Base-by-base conservation (phyloP, 2,329 filamentous ascomycete species). In the Botrytis porri region DNA sequence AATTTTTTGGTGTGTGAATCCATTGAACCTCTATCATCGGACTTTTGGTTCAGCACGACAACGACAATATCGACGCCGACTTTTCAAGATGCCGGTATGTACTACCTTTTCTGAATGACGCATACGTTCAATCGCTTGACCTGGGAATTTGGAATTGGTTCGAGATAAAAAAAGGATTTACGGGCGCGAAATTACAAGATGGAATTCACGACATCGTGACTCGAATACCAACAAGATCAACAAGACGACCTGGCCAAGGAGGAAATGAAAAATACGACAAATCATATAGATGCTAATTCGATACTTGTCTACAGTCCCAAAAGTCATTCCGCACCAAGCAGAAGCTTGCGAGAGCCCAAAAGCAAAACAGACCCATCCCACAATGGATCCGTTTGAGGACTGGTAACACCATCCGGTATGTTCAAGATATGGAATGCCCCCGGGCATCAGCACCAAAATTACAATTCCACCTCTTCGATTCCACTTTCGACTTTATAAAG, bases 291-390 rank as follows among this genome's bases (percentile, higher is more conserved):
- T 70, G 60, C 73, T 76, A 67, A 72, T 45, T 59, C 48, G 29
- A 45, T 69, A 41, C 45, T 18, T n/a, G 25, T 35, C 25, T 75
- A 84, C 85, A 98, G 95, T 95, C 92, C 92, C 94, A 99, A 89
- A 99, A 99, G 92, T 93, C 95, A 85, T 99, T 99, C 94, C 93
- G 95, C 86, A 98, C 95, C 88, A 99, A 99, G 95, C 93, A 97
- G 88, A 99, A 99, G 96, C 94, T 99, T 89, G 96, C 96, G 85
- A 98, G 95, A 90, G 96, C 96, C 85, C 95, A 98, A 90, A 98
- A 97, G 92, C 95, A 98, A 90, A 99, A 99, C 92, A 93, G 96
- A 85, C 96, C 96, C 82, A 98, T 99, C 85, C 96, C 96, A 80
- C 96, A 99, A 90, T 99, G 96, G 96, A 98, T 99, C 85, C 93